A percentile compares a stretch with the other conserved stretches of the same genome.
These are phyloP conservation scores for Aphanomyces euteiches DNA, from an alignment of 352 stramenopile genomes.

Conservation along the genomic window DNA sequence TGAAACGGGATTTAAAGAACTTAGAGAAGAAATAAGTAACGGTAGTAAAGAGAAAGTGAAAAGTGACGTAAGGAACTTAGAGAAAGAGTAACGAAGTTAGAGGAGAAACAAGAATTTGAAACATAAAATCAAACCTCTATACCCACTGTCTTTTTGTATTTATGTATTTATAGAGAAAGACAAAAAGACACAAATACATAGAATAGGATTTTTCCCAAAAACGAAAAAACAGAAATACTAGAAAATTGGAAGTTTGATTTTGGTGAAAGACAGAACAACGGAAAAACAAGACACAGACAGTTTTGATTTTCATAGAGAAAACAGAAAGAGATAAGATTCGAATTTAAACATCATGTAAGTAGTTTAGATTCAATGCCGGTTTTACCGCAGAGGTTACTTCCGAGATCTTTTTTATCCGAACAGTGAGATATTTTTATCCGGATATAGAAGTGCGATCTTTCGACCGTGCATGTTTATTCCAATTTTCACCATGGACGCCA, in stretches of 20 bases:
- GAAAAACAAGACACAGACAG: not conserved
- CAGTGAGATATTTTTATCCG: too few species aligned
- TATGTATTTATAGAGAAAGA: slow-evolving; percentile 13
- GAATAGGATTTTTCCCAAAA: slow-evolving; percentile 11
- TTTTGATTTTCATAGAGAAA: slow-evolving; percentile 4
- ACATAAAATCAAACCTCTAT: slow-evolving; percentile 13
- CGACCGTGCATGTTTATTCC: slow-evolving; percentile 3
- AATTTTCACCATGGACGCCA: slow-evolving; percentile 6
- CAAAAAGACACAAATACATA: slow-evolving; percentile 21
- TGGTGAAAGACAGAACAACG: slow-evolving; percentile 20
- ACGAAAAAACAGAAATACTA: slow-evolving; percentile 21
- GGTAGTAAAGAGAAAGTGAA: slow-evolving; percentile 13
- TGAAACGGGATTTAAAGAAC: slow-evolving; percentile 13
- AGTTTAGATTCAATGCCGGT: not conserved
- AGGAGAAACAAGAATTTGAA: slow-evolving; percentile 16
- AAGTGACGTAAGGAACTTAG: slow-evolving; percentile 22
- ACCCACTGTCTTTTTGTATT: slow-evolving; percentile 13
- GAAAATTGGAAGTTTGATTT: slow-evolving; percentile 18
- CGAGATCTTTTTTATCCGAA: slow-evolving; percentile 12
- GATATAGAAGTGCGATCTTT: slow-evolving; percentile 7
- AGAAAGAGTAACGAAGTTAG: slow-evolving; percentile 24
- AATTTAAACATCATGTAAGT: slow-evolving; percentile 3
- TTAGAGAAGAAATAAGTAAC: slow-evolving; percentile 6
- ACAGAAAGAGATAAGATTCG: slow-evolving; percentile 14
- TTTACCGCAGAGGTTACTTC: not conserved